Evolutionary conservation across 192 early-diverging fungal genomes (phyloP).

Genomic region (Ambispora gerdemannii): DNA sequence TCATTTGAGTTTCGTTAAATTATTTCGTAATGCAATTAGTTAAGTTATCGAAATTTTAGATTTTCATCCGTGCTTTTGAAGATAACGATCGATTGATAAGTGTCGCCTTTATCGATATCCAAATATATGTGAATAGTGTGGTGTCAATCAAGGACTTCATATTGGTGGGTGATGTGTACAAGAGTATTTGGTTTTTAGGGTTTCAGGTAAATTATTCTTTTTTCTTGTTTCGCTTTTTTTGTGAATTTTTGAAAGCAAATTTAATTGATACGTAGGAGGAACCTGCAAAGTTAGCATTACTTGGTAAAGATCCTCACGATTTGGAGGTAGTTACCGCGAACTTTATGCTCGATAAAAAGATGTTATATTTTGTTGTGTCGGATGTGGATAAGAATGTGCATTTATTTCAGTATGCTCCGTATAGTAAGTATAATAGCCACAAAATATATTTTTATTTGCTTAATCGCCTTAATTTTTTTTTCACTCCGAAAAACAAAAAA

Average conservation of each 20-base stretch:
- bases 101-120: slow-evolving; percentile 93
- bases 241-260: neutral
- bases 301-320: slow-evolving; percentile 86
- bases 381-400: slow-evolving; percentile 82
- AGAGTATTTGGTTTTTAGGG: slow-evolving; percentile 85
- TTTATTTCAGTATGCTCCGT: slow-evolving; percentile 82
- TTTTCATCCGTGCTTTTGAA: slow-evolving; percentile 83
- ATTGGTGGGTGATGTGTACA: slow-evolving; percentile 80
- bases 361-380: slow-evolving; percentile 71
- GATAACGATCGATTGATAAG: slow-evolving; percentile 77
- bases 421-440: no score
- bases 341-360: slow-evolving; percentile 74
- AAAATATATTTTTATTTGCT: neutral
- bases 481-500: neutral
- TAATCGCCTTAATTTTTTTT: neutral
- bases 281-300: slow-evolving; percentile 78
- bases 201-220: slow-evolving; percentile 68
- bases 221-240: neutral
- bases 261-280: slow-evolving; percentile 60
- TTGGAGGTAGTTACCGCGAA: slow-evolving; percentile 72
- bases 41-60: slow-evolving; percentile 35
- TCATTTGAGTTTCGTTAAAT: neutral
- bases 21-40: neutral
- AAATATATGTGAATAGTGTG: slow-evolving; percentile 82
- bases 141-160: slow-evolving; percentile 84